These are phyloP conservation scores for Echinosophora koreensis DNA, from an alignment of 306 rosid genomes.

Conservation along the genomic window DNA sequence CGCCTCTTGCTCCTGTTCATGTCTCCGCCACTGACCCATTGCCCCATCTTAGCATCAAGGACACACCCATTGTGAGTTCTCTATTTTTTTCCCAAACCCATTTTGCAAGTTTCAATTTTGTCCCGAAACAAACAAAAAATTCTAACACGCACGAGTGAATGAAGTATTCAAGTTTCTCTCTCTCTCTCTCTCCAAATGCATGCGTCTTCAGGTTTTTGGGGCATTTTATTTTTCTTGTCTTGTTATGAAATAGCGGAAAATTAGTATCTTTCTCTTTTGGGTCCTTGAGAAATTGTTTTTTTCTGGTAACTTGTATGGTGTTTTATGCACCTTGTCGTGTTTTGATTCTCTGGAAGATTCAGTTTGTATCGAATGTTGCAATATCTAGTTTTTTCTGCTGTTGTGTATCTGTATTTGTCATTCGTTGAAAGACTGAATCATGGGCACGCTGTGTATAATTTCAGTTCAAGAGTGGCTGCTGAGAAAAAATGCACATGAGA, in stretches of 20 bases:
- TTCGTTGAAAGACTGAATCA: constrained; percentile 24
- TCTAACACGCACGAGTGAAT: background rate
- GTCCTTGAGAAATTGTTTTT: background rate
- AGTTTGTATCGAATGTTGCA: background rate
- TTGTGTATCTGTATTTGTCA: constrained; percentile 7
- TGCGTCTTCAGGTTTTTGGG: constrained; percentile 32
- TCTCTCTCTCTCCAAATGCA: constrained; percentile 17
- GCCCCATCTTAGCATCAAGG: constrained; percentile 92
- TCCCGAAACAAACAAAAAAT: background rate
- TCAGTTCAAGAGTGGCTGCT: constrained; percentile 21
- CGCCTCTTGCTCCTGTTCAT: constrained; percentile 90
- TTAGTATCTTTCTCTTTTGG: background rate
- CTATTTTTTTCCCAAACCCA: background rate
- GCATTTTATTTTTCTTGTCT: constrained; percentile 8
- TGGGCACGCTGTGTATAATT: background rate
- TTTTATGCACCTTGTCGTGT: constrained; percentile 35
- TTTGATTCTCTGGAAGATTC: constrained; percentile 35
- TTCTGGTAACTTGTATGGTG: constrained; percentile 33
- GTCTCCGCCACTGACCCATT: constrained; percentile 82
- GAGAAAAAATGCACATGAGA: constrained; percentile 22
- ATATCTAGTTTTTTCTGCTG: constrained; percentile 23
- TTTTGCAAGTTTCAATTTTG: constrained; percentile 9
- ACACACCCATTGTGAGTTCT: constrained; percentile 87
- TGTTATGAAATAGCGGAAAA: background rate
- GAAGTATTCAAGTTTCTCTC: constrained; percentile 9